Percentiles rank a stretch among this genome's conserved stretches.
These are phyloP conservation scores for Acanthamoeba triangularis DNA, from an alignment of 208 protist genomes.

Conservation along the genomic window DNA sequence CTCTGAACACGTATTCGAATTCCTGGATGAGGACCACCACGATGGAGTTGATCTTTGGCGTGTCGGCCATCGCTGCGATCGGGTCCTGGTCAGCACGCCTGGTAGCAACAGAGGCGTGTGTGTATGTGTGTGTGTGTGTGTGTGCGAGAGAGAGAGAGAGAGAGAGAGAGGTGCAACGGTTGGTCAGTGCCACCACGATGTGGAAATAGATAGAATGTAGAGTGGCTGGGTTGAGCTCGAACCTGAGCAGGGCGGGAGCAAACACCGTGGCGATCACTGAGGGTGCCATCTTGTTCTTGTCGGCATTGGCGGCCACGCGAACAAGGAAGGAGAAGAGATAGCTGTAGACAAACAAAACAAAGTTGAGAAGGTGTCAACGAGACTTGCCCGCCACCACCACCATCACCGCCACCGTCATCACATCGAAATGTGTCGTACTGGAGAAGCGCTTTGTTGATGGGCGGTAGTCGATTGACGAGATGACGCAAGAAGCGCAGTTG, in stretches of 20 bases:
- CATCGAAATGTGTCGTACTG: neutral
- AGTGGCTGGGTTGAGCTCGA: neutral
- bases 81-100: constrained; percentile 16
- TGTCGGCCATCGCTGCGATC: constrained; percentile 31
- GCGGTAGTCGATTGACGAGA: constrained; percentile 31
- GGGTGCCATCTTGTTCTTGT: constrained; percentile 65
- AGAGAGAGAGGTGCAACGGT: neutral
- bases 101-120: too few species aligned
- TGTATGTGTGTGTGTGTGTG: too few species aligned
- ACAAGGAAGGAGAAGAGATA: constrained; percentile 71
- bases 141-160: neutral
- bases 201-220: neutral
- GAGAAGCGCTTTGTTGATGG: constrained; percentile 66
- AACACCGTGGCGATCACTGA: constrained; percentile 60
- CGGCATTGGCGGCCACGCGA: constrained; percentile 4
- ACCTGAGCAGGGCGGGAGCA: constrained; percentile 31
- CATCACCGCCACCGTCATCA: too few species aligned
- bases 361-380: neutral
- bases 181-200: neutral
- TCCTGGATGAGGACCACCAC: constrained; percentile 40
- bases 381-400: too few species aligned
- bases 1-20: constrained; percentile 71
- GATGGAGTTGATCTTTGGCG: constrained; percentile 73
- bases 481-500: constrained; percentile 56
- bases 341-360: neutral